phyloP scores from a whole-genome alignment of 2,329 filamentous ascomycete genomes.

The Beauveria caledonica region DNA sequence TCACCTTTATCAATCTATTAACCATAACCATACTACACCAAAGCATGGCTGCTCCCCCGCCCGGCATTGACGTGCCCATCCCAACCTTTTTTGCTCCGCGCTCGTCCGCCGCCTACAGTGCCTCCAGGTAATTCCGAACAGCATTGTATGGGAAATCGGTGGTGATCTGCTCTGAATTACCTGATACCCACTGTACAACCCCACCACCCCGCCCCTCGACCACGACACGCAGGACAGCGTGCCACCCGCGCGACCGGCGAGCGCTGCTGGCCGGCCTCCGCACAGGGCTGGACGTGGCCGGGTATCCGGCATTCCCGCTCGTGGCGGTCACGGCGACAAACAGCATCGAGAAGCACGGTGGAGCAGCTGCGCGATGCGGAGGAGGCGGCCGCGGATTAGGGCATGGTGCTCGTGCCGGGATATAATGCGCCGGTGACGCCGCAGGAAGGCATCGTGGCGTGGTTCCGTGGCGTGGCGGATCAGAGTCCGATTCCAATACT shows the following conservation, averaged over 20 bases:
- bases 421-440: conserved; percentile 49
- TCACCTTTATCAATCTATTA: no score
- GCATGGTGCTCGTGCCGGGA: conserved; percentile 49
- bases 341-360: conserved; percentile 52
- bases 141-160: no score
- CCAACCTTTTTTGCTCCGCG: conserved; percentile 54
- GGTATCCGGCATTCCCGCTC: conserved; percentile 50
- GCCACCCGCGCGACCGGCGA: conserved; percentile 46
- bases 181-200: no score
- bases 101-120: conserved; percentile 33
- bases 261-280: conserved; percentile 47
- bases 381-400: conserved; percentile 51
- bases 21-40: background rate
- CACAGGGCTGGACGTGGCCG: conserved; percentile 44
- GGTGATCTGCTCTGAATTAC: no score
- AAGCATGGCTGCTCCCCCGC: conserved; percentile 30
- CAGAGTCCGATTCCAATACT: conserved; percentile 48
- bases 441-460: conserved; percentile 47
- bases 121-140: no score
- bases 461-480: conserved; percentile 52
- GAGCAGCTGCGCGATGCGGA: conserved; percentile 47
- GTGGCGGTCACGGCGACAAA: conserved; percentile 55
- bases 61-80: conserved; percentile 51
- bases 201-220: conserved; percentile 45
- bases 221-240: conserved; percentile 49